Conservation (phyloP, 2,329 filamentous ascomycete species). For the Aspergillus sp. region DNA sequence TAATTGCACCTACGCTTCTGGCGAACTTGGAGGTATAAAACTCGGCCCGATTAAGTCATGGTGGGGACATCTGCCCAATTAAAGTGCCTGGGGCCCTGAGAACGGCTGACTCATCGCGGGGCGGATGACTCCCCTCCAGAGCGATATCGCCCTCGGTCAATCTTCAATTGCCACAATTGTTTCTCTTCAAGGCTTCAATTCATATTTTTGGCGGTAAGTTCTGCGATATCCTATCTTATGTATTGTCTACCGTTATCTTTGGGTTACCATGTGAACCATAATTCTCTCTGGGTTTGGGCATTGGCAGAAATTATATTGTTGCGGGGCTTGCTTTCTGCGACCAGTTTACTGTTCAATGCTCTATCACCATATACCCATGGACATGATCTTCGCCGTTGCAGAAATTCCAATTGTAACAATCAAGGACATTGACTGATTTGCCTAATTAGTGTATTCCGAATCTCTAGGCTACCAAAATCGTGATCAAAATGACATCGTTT, state of each 20-base stretch:
- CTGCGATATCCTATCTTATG: background rate
- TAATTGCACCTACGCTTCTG: background rate
- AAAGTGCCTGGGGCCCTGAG: background rate
- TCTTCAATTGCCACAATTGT: conserved; percentile 21
- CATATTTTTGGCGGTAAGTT: conserved; percentile 23
- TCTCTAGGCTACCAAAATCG: conserved; percentile 7
- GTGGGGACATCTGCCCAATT: conserved; percentile 7
- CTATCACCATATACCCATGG: background rate
- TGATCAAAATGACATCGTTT: conserved; percentile 31
- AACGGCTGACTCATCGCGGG: conserved; percentile 27
- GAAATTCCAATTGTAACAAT: too few species aligned
- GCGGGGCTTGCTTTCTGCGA: background rate
- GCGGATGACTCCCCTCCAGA: conserved; percentile 16
- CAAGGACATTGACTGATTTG: conserved; percentile 5
- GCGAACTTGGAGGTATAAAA: conserved; percentile 10
- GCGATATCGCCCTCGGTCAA: conserved; percentile 33
- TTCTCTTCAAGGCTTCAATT: conserved; percentile 16
- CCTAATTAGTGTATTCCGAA: conserved; percentile 1
- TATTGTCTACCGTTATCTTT: background rate
- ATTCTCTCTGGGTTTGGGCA: background rate
- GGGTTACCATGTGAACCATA: background rate
- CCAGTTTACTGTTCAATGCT: background rate
- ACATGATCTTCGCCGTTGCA: background rate
- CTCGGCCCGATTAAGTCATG: background rate
- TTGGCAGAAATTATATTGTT: background rate